Evolutionary conservation across 257 asterid species (phyloP).

Genomic region (Solanum chmielewskii): DNA sequence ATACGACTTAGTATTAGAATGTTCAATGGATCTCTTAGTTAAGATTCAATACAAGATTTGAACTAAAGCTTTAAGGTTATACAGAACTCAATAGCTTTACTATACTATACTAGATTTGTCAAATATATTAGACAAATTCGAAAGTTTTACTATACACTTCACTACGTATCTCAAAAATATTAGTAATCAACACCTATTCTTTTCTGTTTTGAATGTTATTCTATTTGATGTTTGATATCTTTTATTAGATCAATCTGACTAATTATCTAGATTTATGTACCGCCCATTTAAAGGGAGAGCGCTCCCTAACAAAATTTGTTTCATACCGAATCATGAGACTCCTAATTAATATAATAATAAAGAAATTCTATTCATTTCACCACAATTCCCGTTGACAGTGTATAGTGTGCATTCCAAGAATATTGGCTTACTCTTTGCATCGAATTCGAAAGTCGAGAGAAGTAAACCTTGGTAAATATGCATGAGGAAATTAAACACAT

Average conservation of each 20-base stretch:
- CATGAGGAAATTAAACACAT: background rate
- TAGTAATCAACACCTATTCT: no score
- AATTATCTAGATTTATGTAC: background rate
- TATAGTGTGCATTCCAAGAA: background rate
- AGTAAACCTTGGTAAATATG: background rate
- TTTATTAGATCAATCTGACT: background rate
- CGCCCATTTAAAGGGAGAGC: background rate
- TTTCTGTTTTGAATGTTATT: no score
- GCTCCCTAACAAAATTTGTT: background rate
- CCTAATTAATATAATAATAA: background rate
- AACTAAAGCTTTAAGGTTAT: background rate
- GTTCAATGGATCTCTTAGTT: background rate
- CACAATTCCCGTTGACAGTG: background rate
- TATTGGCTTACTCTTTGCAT: background rate
- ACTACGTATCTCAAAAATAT: no score
- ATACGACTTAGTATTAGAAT: background rate
- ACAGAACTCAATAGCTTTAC: background rate
- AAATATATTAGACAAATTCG: no score
- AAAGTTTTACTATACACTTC: no score
- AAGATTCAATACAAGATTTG: background rate
- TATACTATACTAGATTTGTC: no score
- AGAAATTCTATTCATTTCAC: no score
- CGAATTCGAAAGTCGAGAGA: background rate
- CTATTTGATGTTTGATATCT: background rate
- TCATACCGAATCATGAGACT: background rate